Evolutionary conservation across 2,329 filamentous ascomycete genomes (phyloP), one percentile per base, ranked within the genome.

Genomic region (Colletotrichum lini): DNA sequence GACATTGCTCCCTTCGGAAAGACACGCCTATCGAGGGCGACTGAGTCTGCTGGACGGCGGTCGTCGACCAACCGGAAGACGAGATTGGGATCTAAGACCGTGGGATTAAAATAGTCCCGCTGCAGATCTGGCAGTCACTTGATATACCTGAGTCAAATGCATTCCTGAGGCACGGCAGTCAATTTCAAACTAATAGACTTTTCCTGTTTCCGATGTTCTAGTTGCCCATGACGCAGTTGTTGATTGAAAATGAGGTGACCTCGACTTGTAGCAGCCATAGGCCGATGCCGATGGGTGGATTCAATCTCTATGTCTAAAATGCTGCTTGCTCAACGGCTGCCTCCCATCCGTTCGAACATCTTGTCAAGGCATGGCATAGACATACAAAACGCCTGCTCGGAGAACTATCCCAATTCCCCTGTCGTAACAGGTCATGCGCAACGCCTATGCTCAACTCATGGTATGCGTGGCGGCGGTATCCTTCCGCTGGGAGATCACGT

Each of bases 11-110:
- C 73, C 44, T 75, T 65, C 56, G 74, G 73, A 15, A 78, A 35
- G 26, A 56, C 66, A 26, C 52, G 57, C 9, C 72, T 57, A 4
- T 77, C 69, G 65, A 81, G 2, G 78, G 72, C 2, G 78, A 79
- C 1, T 76, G 65, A 1, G 76, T 78, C 67, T 80, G 76, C 21
- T 79, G 75, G 5, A 75, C 76, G 49, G 72, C 50, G 21, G 73
- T 60, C 54, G 74, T 61, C 50, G 74, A 77, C 78, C 74, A 79
- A 47, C 74, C 76, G 18, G 65, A 67, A 56, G 53, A 73, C 44
- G 70, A 73, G 50, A 65, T 70, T 47, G 59, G 67, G 59, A 69
- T 75, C 60, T 75, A 76, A 71, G 68, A 71, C 52, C n/a, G 5
- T 26, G 7, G 15, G 16, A 8, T 53, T 23, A 50, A 30, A 40